Percentiles rank a stretch among this genome's conserved stretches.
phyloP scores from a whole-genome alignment of 148 eudicot genomes.

The Cornus suecica region DNA sequence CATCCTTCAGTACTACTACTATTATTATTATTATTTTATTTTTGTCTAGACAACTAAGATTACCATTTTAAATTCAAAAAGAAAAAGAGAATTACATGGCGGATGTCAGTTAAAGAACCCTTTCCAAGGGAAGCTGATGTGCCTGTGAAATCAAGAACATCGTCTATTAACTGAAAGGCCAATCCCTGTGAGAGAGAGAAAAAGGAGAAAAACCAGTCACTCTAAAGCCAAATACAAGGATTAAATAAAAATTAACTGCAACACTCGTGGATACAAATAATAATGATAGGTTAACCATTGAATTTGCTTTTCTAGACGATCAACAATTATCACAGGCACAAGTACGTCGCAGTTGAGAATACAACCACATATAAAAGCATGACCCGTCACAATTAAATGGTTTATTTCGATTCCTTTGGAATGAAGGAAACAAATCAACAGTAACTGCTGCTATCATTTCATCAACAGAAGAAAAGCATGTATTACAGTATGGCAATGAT shows the following conservation, averaged over 20 bases:
- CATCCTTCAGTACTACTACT: not conserved
- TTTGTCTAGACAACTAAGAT: not conserved
- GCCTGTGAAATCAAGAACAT: constrained; percentile 92
- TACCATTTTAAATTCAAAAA: not conserved
- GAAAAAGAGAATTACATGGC: constrained; percentile 52
- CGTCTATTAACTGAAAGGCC: constrained; percentile 91
- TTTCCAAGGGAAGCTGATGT: constrained; percentile 91
- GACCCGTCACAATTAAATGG: too few relatives aligned
- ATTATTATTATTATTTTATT: too few relatives aligned
- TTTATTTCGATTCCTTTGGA: too few relatives aligned
- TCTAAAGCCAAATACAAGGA: not conserved
- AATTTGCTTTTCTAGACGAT: not conserved
- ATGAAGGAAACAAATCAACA: not conserved
- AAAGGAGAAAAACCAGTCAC: constrained; percentile 10
- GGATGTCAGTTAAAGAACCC: constrained; percentile 90
- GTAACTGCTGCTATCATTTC: not conserved
- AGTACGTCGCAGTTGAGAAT: not conserved
- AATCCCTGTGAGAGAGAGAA: constrained; percentile 56
- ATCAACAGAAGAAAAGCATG: not conserved
- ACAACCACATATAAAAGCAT: too few relatives aligned
- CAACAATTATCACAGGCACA: not conserved
- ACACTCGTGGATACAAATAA: not conserved
- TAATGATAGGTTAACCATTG: not conserved
- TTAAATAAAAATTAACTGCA: not conserved
- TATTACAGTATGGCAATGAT: not conserved